Conservation (phyloP, 306 rosid genomes). For the Vigna angularis region DNA sequence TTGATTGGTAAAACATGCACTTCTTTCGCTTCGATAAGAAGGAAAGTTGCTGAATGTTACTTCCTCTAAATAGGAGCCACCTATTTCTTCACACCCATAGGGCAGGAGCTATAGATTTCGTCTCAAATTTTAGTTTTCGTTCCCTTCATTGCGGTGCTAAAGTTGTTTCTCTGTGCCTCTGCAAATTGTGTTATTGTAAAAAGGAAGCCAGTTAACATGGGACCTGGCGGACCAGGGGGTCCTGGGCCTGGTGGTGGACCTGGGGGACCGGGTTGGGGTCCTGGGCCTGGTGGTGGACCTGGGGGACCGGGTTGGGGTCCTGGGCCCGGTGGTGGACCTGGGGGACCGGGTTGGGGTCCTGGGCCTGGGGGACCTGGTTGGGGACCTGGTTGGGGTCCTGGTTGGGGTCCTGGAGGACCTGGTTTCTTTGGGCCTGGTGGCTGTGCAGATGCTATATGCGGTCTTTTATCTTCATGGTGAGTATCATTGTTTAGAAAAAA, state of each 20-base stretch:
- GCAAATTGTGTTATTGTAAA: background rate
- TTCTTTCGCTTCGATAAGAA: conserved; percentile 24
- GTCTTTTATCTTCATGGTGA: conserved; percentile 68
- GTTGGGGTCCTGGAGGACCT: conserved; percentile 56
- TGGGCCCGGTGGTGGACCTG: conserved; percentile 48
- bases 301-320: conserved; percentile 39
- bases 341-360: conserved; percentile 2
- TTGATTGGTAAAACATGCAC: background rate
- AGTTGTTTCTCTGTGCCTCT: background rate
- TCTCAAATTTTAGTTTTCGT: conserved; percentile 13
- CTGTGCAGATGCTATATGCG: conserved; percentile 64
- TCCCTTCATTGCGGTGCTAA: background rate
- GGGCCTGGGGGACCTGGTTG: conserved; percentile 47
- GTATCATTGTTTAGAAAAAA: background rate
- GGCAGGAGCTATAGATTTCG: background rate
- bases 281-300: conserved; percentile 46
- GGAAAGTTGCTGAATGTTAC: conserved; percentile 14
- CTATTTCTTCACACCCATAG: background rate
- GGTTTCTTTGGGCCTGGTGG: conserved; percentile 65
- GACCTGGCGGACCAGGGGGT: conserved; percentile 51
- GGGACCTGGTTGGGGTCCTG: conserved; percentile 58
- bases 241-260: conserved; percentile 31
- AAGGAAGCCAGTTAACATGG: conserved; percentile 46
- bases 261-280: conserved; percentile 41
- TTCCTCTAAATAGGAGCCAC: conserved; percentile 8